These are phyloP conservation scores for Camelina neglecta DNA, from an alignment of 345 rosid species.

Conservation along the genomic window DNA sequence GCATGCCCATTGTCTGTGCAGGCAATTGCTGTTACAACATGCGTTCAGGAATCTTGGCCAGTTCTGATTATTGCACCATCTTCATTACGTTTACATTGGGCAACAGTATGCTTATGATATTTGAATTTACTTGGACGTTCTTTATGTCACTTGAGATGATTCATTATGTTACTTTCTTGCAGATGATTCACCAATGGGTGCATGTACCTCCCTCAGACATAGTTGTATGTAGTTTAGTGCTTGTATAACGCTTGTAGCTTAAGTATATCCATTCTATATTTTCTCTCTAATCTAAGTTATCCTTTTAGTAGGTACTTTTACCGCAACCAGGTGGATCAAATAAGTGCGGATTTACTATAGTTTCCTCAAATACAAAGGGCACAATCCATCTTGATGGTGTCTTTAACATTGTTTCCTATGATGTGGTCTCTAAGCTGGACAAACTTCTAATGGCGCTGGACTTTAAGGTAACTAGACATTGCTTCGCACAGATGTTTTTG, in stretches of 20 bases:
- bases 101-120: slow-evolving; percentile 60
- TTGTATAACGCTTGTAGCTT: slow-evolving; percentile 8
- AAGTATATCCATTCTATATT: not conserved
- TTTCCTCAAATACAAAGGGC: slow-evolving; percentile 64
- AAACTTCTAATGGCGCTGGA: slow-evolving; percentile 59
- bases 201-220: slow-evolving; percentile 85
- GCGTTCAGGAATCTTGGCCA: slow-evolving; percentile 87
- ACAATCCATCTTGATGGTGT: slow-evolving; percentile 80
- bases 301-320: slow-evolving; percentile 71
- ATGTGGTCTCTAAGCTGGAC: slow-evolving; percentile 75
- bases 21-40: slow-evolving; percentile 86
- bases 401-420: slow-evolving; percentile 90
- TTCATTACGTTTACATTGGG: slow-evolving; percentile 97
- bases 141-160: slow-evolving; percentile 21
- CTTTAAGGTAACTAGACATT: slow-evolving; percentile 60
- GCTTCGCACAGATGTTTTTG: slow-evolving; percentile 8
- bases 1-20: slow-evolving; percentile 42
- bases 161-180: slow-evolving; percentile 44
- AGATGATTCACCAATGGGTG: slow-evolving; percentile 98
- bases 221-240: slow-evolving; percentile 64
- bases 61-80: slow-evolving; percentile 90
- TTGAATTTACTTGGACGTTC: slow-evolving; percentile 2
- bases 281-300: slow-evolving; percentile 35
- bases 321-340: slow-evolving; percentile 86
- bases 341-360: slow-evolving; percentile 73